Percentiles rank a stretch among this genome's conserved stretches.
Evolutionary conservation across 331 rosid species (phyloP).

Genomic region (Stylosanthes scabra): DNA sequence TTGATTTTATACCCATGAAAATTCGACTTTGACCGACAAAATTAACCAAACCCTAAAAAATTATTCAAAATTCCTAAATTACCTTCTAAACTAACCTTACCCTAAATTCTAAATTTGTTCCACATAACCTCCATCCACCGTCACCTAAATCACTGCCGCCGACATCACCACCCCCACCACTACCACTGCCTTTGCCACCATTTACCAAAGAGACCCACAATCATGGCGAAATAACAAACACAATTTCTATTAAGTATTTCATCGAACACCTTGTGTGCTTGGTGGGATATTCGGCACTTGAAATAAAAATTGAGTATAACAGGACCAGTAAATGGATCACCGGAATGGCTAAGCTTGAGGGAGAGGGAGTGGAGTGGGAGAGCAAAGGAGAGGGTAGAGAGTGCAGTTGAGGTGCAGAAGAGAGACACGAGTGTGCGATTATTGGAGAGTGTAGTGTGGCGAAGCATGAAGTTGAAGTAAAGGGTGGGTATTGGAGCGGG

Average conservation of each 20-base stretch:
- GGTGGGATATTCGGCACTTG: conserved; percentile 51
- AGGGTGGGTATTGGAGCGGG: conserved; percentile 57
- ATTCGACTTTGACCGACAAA: too few species aligned
- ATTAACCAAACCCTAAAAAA: too few species aligned
- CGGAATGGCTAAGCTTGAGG: conserved; percentile 56
- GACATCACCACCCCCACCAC: too few species aligned
- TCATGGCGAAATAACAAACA: conserved; percentile 72
- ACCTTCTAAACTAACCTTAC: too few species aligned
- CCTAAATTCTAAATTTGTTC: too few species aligned
- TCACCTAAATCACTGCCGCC: too few species aligned
- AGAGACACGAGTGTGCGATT: conserved; percentile 76
- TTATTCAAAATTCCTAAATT: too few species aligned
- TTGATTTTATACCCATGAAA: too few species aligned
- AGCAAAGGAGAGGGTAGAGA: conserved; percentile 62
- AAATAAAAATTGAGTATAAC: conserved; percentile 67
- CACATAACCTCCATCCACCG: too few species aligned
- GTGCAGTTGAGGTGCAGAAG: conserved; percentile 66
- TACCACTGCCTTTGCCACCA: too few species aligned
- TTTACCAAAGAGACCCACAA: conserved; percentile 79
- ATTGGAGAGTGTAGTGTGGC: conserved; percentile 73
- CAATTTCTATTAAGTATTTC: conserved; percentile 63
- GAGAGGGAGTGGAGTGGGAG: conserved; percentile 74
- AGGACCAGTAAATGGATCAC: conserved; percentile 64
- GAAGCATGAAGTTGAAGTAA: conserved; percentile 80
- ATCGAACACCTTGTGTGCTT: conserved; percentile 65